Evolutionary conservation across 306 rosid genomes (phyloP).

Genomic region (Ochetophila trinervis): DNA sequence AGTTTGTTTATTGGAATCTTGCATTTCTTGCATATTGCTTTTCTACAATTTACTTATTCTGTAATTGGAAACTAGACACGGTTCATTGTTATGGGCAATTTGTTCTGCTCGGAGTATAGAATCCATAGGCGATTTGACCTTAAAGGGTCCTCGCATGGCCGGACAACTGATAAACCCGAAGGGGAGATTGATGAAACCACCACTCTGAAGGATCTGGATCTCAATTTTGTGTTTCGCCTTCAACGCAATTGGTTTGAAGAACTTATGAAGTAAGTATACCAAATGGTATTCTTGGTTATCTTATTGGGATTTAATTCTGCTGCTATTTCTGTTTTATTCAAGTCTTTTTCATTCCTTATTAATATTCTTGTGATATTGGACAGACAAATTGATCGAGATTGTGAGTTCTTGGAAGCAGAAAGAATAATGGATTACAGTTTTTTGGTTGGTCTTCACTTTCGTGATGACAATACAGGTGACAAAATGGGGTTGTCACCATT

Average conservation of each 20-base stretch:
- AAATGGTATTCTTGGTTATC: background rate
- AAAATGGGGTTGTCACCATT: slow-evolving; percentile 88
- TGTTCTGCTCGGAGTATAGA: slow-evolving; percentile 93
- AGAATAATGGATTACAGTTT: slow-evolving; percentile 99
- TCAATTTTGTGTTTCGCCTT: slow-evolving; percentile 81
- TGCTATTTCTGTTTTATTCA: background rate
- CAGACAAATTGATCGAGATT: slow-evolving; percentile 90
- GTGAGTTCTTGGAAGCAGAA: slow-evolving; percentile 87
- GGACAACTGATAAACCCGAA: slow-evolving; percentile 70
- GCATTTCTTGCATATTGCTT: background rate
- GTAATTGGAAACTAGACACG: slow-evolving; percentile 58
- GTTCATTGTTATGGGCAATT: slow-evolving; percentile 98
- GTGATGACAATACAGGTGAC: slow-evolving; percentile 66
- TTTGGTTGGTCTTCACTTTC: slow-evolving; percentile 89
- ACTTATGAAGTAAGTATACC: slow-evolving; percentile 65
- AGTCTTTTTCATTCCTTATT: slow-evolving; percentile 13
- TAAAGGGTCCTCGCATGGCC: slow-evolving; percentile 94
- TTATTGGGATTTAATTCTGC: background rate
- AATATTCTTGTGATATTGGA: slow-evolving; percentile 23
- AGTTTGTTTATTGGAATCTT: background rate
- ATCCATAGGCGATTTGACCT: slow-evolving; percentile 93
- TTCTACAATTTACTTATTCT: background rate
- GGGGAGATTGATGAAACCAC: slow-evolving; percentile 96
- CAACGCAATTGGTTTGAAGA: slow-evolving; percentile 62
- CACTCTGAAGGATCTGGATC: slow-evolving; percentile 94